Evolutionary conservation across 176 grass and related monocot genomes (phyloP), one percentile per base, ranked within the genome.

Genomic region (Aegilops tauschii): DNA sequence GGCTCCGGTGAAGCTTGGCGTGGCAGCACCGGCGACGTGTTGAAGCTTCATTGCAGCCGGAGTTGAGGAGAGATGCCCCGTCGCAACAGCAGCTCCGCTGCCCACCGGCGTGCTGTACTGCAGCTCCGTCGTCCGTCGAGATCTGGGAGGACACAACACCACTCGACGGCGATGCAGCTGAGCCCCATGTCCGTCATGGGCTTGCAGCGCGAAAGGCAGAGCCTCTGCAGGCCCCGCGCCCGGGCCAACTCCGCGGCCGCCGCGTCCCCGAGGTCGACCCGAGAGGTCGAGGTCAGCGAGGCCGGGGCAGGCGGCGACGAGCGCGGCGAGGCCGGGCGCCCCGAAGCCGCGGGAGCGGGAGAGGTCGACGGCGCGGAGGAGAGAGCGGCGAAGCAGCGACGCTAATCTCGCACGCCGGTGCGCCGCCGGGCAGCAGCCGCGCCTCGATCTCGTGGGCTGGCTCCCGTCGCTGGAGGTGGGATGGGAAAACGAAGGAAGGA

Each of bases 101-200:
- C 23, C 23, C 23, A 25, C 23, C 23, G 23, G 23, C 23, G 23
- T 25, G 23, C 23, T 25, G 23, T 25, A 25, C 23, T 25, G 23
- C 23, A 25, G 23, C 23, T 25, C 23, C 23, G 23, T 25, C 23
- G 23, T 25, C 23, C 0, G 23, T 25, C 23, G 23, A 25, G 23
- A 25, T 25, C 23, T 25, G 23, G 23, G 23, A 25, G 23, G 23
- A 25, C 23, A 25, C 23, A 25, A 25, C 23, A 25, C 23, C 94
- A 98, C 0, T 92, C 92, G 12, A 96, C 88, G 45, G 94, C 97
- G 87, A 98, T 81, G 88, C 94, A 96, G 0, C 90, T 86, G 69
- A 98, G 91, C 3, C 97, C 97, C 80, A 98, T 90, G 77, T 98
- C 97, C 0, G 86, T 96, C 18, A 98, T 8, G 11, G 67, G 56